A percentile compares a stretch with the other conserved stretches of the same genome.
These are phyloP conservation scores for Begonia peltatifolia DNA, from an alignment of 306 rosid genomes.

Conservation along the genomic window DNA sequence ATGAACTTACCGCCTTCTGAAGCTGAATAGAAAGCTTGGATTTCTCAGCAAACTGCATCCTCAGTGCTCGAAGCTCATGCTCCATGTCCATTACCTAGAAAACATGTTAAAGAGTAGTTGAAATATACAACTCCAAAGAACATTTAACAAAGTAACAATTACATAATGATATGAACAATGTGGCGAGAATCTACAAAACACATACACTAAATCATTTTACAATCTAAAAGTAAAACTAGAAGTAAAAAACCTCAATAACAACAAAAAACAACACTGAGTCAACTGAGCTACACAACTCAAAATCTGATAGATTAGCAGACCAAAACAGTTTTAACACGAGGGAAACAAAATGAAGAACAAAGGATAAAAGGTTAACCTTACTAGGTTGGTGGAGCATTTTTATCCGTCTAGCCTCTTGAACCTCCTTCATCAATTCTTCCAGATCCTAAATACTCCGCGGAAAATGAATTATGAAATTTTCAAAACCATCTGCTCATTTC, in stretches of 20 bases:
- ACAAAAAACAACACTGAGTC: neutral
- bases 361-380: slow-evolving; percentile 36
- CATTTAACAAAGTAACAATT: neutral
- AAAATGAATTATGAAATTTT: too few species aligned
- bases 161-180: too few species aligned
- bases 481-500: too few species aligned
- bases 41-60: slow-evolving; percentile 70
- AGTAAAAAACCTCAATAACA: too few species aligned
- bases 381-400: slow-evolving; percentile 96
- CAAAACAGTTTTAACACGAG: neutral
- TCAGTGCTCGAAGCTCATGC: slow-evolving; percentile 78
- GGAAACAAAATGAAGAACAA: slow-evolving; percentile 5
- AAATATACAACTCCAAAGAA: neutral
- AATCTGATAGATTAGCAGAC: neutral
- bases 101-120: too few species aligned
- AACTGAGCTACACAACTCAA: neutral
- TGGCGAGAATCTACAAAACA: too few species aligned
- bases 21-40: slow-evolving; percentile 62
- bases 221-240: too few species aligned
- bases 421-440: slow-evolving; percentile 91
- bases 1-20: slow-evolving; percentile 55
- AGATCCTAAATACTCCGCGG: slow-evolving; percentile 40
- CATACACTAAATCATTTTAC: too few species aligned
- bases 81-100: slow-evolving; percentile 92
- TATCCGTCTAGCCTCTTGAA: slow-evolving; percentile 89